These are phyloP conservation scores for Nothophaeocryptopus gaeumannii DNA, from an alignment of 2,329 filamentous ascomycete species.

Conservation along the genomic window DNA sequence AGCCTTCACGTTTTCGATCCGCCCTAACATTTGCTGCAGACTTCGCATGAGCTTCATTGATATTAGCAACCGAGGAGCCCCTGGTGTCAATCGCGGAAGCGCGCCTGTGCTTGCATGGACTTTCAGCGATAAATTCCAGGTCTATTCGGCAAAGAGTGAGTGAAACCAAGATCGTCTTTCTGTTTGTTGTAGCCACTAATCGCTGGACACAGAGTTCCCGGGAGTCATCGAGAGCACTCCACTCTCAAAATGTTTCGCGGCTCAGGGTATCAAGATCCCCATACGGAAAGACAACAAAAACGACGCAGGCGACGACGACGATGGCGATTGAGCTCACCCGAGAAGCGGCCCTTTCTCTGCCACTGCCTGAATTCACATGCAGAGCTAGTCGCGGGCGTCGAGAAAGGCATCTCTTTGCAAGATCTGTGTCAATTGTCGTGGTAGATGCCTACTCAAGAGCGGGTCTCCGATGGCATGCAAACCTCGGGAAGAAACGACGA, in stretches of 20 bases:
- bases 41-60: constrained; percentile 79
- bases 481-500: too few species aligned
- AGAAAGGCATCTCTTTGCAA: too few species aligned
- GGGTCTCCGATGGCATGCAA: too few species aligned
- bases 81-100: constrained; percentile 66
- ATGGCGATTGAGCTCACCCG: constrained; percentile 24
- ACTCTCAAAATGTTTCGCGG: constrained; percentile 87
- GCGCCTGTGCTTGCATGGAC: constrained; percentile 79
- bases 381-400: too few species aligned
- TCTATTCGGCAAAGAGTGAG: constrained; percentile 82
- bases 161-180: too few species aligned
- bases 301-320: constrained; percentile 46
- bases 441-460: too few species aligned
- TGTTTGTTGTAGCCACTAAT: too few species aligned
- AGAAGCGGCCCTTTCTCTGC: background rate
- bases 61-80: constrained; percentile 54
- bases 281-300: constrained; percentile 75
- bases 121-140: constrained; percentile 86
- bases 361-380: too few species aligned
- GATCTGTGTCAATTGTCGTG: too few species aligned
- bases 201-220: constrained; percentile 62
- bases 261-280: constrained; percentile 93
- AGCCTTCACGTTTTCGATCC: background rate
- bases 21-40: constrained; percentile 36
- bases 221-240: constrained; percentile 92